A percentile compares a stretch with the other conserved stretches of the same genome.
These are phyloP conservation scores for Chalciporus piperatus DNA, from an alignment of 768 basidiomycete species.

Conservation along the genomic window DNA sequence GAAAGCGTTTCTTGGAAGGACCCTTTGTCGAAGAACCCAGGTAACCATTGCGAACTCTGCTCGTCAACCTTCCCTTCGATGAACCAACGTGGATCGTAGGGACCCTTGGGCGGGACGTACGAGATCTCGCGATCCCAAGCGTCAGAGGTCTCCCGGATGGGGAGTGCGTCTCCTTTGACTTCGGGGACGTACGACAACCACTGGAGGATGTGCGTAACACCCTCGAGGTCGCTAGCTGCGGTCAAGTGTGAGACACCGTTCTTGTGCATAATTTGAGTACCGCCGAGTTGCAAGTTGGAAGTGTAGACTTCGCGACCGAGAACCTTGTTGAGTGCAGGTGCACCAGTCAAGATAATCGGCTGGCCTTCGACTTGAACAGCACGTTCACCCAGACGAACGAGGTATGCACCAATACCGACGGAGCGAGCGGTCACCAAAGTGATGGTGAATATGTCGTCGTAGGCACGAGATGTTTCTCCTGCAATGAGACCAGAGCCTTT, in stretches of 20 bases:
- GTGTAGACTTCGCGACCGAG: constrained; percentile 99
- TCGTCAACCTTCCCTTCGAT: constrained; percentile 94
- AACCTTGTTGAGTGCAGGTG: constrained; percentile 96
- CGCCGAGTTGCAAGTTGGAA: constrained; percentile 96
- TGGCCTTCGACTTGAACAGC: constrained; percentile 99
- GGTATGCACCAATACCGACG: constrained; percentile 98
- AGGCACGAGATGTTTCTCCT: constrained; percentile 96
- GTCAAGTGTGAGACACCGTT: constrained; percentile 98
- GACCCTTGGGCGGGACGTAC: constrained; percentile 88
- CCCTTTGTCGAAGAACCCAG: constrained; percentile 95
- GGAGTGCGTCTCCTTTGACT: constrained; percentile 73
- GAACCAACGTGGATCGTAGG: constrained; percentile 98
- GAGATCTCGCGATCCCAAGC: constrained; percentile 90
- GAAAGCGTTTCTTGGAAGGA: constrained; percentile 99
- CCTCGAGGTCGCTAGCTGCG: constrained; percentile 92
- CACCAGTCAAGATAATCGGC: constrained; percentile 98
- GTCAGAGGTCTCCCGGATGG: constrained; percentile 71
- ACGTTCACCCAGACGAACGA: constrained; percentile 95
- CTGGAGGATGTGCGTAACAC: constrained; percentile 88
- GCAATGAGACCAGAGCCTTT: constrained; percentile 98
- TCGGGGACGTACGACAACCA: constrained; percentile 96
- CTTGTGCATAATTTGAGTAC: constrained; percentile 99
- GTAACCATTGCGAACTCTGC: constrained; percentile 65
- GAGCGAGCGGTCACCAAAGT: constrained; percentile 98
- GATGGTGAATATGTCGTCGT: constrained; percentile 99